These are phyloP conservation scores for Phellopilus nigrolimitatus DNA, from an alignment of 1,284 basidiomycete species.

Conservation along the genomic window DNA sequence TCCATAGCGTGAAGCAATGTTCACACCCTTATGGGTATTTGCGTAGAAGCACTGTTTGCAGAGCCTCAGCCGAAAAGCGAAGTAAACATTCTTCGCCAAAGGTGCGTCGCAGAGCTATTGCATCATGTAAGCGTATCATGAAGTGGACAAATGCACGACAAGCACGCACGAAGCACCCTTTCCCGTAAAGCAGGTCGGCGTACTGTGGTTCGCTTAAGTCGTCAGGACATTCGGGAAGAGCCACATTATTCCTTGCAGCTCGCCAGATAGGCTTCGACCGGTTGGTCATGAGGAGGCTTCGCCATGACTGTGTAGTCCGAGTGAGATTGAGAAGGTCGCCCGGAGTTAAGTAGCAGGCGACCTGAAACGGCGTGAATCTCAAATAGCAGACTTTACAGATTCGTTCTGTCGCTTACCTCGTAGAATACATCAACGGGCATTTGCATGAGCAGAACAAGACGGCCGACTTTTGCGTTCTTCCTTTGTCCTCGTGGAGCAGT, in stretches of 20 bases:
- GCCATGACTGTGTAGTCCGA: slow-evolving; percentile 24
- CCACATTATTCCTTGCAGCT: background rate
- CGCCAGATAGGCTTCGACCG: slow-evolving; percentile 21
- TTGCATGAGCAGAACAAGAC: no score
- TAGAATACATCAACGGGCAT: slow-evolving; percentile 29
- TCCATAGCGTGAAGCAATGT: no score
- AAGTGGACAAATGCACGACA: no score
- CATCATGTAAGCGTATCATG: no score
- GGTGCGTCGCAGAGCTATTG: background rate
- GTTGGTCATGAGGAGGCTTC: slow-evolving; percentile 21
- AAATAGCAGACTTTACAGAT: no score
- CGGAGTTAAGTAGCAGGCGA: no score
- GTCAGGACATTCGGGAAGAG: slow-evolving; percentile 23
- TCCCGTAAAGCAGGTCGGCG: slow-evolving; percentile 24
- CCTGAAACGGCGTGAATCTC: slow-evolving; percentile 25
- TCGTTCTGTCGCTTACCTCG: slow-evolving; percentile 22
- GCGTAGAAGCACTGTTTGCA: background rate
- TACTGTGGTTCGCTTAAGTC: slow-evolving; percentile 24
- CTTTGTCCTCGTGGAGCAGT: no score
- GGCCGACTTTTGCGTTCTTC: no score
- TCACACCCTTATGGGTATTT: background rate
- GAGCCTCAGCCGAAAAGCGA: background rate
- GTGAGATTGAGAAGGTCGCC: slow-evolving; percentile 29
- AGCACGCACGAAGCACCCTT: background rate
- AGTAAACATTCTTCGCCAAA: background rate